Conservation (phyloP, 768 basidiomycete genomes). For the Tylopilus intermedius region DNA sequence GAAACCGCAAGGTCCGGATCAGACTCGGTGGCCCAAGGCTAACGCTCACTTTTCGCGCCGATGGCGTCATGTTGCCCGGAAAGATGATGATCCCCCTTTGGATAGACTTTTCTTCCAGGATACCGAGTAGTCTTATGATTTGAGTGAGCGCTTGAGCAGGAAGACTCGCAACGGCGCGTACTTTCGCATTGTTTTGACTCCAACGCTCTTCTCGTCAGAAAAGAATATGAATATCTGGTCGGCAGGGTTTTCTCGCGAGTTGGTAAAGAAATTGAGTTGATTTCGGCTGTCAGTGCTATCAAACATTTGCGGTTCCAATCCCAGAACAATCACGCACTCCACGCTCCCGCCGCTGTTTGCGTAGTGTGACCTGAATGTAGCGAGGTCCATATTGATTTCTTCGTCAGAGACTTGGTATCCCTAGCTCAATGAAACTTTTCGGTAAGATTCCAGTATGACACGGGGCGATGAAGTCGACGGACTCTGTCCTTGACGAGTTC, state of each 20-base stretch:
- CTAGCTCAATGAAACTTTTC: constrained; percentile 38
- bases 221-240: constrained; percentile 94
- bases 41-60: constrained; percentile 81
- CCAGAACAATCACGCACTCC: constrained; percentile 58
- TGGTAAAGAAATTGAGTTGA: constrained; percentile 87
- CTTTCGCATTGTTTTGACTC: constrained; percentile 98
- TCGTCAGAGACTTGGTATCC: constrained; percentile 92
- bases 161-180: constrained; percentile 34
- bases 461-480: constrained; percentile 13
- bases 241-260: constrained; percentile 54
- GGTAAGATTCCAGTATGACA: constrained; percentile 16
- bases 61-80: constrained; percentile 93
- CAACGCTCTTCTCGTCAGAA: constrained; percentile 91
- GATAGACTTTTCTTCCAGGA: constrained; percentile 89
- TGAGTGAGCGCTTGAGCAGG: constrained; percentile 9
- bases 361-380: constrained; percentile 68
- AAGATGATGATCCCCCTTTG: constrained; percentile 92
- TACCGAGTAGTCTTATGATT: constrained; percentile 65
- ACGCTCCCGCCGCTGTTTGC: constrained; percentile 69
- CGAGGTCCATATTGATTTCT: constrained; percentile 85
- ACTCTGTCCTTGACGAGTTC: constrained; percentile 96
- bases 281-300: constrained; percentile 55
- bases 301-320: constrained; percentile 6
- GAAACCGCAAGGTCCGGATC: constrained; percentile 2
- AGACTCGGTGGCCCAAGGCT: too few species aligned